Evolutionary conservation across 305 asterid genomes (phyloP).

Genomic region (Rubia peregrina): DNA sequence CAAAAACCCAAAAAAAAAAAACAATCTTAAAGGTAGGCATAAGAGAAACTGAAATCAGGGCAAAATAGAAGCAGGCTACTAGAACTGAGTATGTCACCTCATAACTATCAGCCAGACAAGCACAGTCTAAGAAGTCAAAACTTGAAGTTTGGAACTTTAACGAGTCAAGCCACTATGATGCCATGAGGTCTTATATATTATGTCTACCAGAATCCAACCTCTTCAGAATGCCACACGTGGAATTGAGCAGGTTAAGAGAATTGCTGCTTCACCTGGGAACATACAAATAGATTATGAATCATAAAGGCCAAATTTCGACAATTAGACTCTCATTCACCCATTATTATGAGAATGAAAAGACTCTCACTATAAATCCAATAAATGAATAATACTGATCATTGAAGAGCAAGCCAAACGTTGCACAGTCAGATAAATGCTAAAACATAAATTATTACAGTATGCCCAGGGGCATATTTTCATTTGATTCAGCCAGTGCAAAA

Average conservation of each 20-base stretch:
- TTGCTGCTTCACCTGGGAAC: neutral
- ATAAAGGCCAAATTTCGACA: neutral
- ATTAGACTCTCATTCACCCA: neutral
- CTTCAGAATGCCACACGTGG: neutral
- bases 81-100: neutral
- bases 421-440: no score
- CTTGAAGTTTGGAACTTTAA: neutral
- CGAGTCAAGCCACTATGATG: neutral
- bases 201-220: neutral
- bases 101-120: neutral
- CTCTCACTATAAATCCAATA: neutral
- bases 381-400: neutral
- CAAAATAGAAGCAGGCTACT: neutral
- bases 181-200: neutral
- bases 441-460: no score
- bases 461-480: neutral
- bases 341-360: neutral
- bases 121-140: neutral
- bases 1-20: neutral
- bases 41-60: neutral
- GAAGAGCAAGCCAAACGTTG: neutral
- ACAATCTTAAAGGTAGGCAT: neutral
- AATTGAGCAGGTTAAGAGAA: neutral
- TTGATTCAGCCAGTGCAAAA: neutral
- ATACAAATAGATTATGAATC: neutral